These are phyloP conservation scores for Amanita rubescens DNA, from an alignment of 768 basidiomycete species.

Conservation along the genomic window DNA sequence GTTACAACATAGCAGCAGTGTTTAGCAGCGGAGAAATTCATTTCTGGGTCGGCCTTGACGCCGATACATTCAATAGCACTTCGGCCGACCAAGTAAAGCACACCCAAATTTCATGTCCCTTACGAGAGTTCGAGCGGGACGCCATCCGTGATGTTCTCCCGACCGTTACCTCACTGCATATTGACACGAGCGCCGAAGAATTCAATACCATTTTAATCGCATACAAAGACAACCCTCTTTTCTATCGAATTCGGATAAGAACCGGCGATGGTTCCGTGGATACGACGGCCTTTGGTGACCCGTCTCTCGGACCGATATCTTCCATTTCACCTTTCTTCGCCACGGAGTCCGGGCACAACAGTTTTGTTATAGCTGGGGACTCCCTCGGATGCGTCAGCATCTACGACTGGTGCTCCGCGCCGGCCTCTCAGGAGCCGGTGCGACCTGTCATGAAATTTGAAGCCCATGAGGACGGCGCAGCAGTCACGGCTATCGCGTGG, in stretches of 20 bases:
- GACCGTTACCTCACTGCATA: slow-evolving; percentile 14
- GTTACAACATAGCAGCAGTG: slow-evolving; percentile 38
- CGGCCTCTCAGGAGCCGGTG: slow-evolving; percentile 13
- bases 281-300: slow-evolving; percentile 42
- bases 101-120: slow-evolving; percentile 30
- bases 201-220: slow-evolving; percentile 39
- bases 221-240: slow-evolving; percentile 39
- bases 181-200: slow-evolving; percentile 20
- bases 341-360: slow-evolving; percentile 24
- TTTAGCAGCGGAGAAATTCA: slow-evolving; percentile 49
- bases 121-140: slow-evolving; percentile 13
- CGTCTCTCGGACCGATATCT: slow-evolving; percentile 43
- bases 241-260: slow-evolving; percentile 45
- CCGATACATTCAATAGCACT: slow-evolving; percentile 11
- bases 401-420: slow-evolving; percentile 40
- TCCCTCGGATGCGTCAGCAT: slow-evolving; percentile 55
- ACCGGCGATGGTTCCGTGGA: slow-evolving; percentile 21
- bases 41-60: slow-evolving; percentile 43
- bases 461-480: slow-evolving; percentile 53
- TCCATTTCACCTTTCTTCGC: slow-evolving; percentile 43
- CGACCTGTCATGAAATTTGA: slow-evolving; percentile 44
- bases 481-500: slow-evolving; percentile 57
- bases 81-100: slow-evolving; percentile 18
- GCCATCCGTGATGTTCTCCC: slow-evolving; percentile 9
- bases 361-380: slow-evolving; percentile 60